Evolutionary conservation across 768 basidiomycete genomes (phyloP).

Genomic region (Mycena sanguinolenta): DNA sequence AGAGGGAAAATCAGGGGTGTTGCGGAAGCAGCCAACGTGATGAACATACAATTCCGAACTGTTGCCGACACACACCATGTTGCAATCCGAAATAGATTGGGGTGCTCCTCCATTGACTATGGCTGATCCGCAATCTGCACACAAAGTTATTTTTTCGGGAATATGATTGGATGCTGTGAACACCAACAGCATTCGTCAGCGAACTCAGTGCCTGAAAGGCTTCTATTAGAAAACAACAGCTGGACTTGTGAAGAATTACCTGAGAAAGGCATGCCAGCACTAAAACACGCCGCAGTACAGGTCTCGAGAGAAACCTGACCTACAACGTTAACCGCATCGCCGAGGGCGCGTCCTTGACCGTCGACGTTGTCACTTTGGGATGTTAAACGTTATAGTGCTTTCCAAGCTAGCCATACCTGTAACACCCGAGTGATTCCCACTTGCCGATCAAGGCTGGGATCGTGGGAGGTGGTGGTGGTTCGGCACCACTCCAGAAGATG

Average conservation of each 20-base stretch:
- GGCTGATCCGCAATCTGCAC: slow-evolving; percentile 63
- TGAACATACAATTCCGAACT: slow-evolving; percentile 59
- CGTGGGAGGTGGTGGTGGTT: slow-evolving; percentile 68
- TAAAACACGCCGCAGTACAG: slow-evolving; percentile 74
- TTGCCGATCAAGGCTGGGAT: slow-evolving; percentile 68
- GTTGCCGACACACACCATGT: slow-evolving; percentile 76
- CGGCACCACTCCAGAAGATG: slow-evolving; percentile 72
- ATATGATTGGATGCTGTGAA: background rate
- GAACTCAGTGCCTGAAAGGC: slow-evolving; percentile 55
- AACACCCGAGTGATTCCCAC: slow-evolving; percentile 84
- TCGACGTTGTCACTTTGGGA: slow-evolving; percentile 57
- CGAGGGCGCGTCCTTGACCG: slow-evolving; percentile 58
- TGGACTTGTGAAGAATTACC: slow-evolving; percentile 34
- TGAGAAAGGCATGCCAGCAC: slow-evolving; percentile 51
- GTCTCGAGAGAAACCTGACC: slow-evolving; percentile 65
- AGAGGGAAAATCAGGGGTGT: background rate
- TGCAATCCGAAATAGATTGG: slow-evolving; percentile 66
- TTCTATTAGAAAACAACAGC: slow-evolving; percentile 51
- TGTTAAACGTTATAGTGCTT: no score
- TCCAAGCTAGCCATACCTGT: slow-evolving; percentile 56
- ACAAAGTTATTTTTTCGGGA: slow-evolving; percentile 23
- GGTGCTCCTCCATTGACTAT: slow-evolving; percentile 63
- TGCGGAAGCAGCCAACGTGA: background rate
- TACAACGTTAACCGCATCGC: slow-evolving; percentile 43
- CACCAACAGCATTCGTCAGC: slow-evolving; percentile 66